Evolutionary conservation across 495 filamentous ascomycete genomes (phyloP), one percentile per base, ranked within the genome.

Genomic region (Cairneyella variabilis): DNA sequence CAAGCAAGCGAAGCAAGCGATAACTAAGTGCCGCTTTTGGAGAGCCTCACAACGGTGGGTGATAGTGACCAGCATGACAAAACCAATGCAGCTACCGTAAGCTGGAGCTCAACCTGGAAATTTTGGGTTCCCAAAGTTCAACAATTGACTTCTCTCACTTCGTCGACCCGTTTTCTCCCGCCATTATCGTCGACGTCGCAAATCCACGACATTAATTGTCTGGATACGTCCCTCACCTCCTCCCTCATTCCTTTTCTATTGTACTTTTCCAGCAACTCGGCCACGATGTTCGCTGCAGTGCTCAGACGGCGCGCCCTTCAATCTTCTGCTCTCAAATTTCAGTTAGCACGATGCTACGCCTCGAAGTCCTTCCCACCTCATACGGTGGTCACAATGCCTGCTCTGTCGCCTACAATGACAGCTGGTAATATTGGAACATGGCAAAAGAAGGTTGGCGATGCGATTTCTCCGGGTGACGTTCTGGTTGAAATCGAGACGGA

Each of bases 401-500:
- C 95, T 51, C 74, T 99, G 66, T 97, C 95, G 38, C 95, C 95
- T 27, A 99, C 95, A 46, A 99, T 99, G 95, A 89, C 86, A 32
- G 77, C 88, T 42, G 95, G 95, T 60, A 96, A 96, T 73, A 96
- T 99, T 71, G 95, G 95, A 56, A 78, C 86, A 47, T 99, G 95
- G 95, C 88, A 97, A 74, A 97, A 97, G 83, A 90, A 96, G 75
- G 77, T 83, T 62, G 95, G 95, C 67, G 95, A 99, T 69, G 64
- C 73, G 48, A 84, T 99, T 65, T 70, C 81, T 52, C 91, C 95
- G 40, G 95, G 95, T 65, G 95, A 99, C 71, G 91, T 97, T n/a
- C 73, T 99, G 53, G 95, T 97, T 25, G 95, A 99, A 77, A 97
- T 99, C 66, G 95, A 99, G 77, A 99, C 95, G 65, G 95, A 99